Evolutionary conservation across 768 basidiomycete species (phyloP).

Genomic region (Phallus indusiatus): DNA sequence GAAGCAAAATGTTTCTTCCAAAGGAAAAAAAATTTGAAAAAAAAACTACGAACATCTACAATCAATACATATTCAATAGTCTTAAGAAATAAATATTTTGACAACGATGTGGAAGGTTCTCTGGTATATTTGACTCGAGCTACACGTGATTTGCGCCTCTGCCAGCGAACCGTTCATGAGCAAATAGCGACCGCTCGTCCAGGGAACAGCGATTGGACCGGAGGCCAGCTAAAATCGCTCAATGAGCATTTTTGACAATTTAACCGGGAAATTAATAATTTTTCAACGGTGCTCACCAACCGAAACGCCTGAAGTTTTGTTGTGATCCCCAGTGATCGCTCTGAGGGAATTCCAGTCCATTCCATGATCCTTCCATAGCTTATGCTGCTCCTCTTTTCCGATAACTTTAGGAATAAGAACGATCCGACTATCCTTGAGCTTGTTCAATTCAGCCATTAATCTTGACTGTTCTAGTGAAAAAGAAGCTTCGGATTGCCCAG

Average conservation of each 20-base stretch:
- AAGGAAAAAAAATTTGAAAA: neutral
- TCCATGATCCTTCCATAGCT: neutral
- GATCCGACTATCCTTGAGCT: neutral
- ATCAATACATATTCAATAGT: neutral
- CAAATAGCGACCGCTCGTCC: neutral
- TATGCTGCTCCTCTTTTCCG: neutral
- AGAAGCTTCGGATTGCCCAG: neutral
- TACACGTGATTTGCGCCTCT: neutral
- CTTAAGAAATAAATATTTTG: neutral
- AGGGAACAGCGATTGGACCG: neutral
- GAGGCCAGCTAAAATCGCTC: neutral
- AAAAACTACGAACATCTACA: neutral
- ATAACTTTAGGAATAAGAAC: neutral
- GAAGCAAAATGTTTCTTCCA: neutral
- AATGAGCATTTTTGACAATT: neutral
- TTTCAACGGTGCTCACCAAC: neutral
- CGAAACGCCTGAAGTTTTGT: neutral
- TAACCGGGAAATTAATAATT: neutral
- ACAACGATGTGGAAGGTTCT: neutral
- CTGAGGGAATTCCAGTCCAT: neutral
- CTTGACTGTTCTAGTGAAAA: neutral
- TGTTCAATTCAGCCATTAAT: neutral
- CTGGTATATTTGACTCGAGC: too few species aligned
- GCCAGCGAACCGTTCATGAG: neutral
- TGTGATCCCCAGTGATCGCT: too few species aligned